These are phyloP conservation scores for Bolboschoenus planiculmis DNA, from an alignment of 176 grass and related monocot genomes.

Conservation along the genomic window DNA sequence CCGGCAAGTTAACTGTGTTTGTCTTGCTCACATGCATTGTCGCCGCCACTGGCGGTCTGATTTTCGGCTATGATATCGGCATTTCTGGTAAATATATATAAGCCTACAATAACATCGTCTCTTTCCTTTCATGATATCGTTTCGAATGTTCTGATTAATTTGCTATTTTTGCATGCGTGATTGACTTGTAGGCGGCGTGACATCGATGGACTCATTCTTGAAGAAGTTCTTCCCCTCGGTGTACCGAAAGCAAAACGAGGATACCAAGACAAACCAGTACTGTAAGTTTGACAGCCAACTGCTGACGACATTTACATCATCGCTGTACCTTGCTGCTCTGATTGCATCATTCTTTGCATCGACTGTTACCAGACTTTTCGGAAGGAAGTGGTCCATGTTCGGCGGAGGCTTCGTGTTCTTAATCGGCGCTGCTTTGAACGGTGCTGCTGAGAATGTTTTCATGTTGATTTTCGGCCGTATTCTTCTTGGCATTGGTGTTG, in stretches of 20 bases:
- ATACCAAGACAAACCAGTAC: constrained; percentile 30
- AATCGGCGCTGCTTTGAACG: constrained; percentile 35
- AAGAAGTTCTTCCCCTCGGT: constrained; percentile 35
- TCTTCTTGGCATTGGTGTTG: constrained; percentile 45
- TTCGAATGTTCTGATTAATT: background rate
- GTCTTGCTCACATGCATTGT: constrained; percentile 28
- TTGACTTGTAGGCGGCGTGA: constrained; percentile 28
- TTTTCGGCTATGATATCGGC: constrained; percentile 35
- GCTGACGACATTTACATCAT: constrained; percentile 39
- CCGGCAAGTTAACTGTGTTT: constrained; percentile 29
- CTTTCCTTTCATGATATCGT: background rate
- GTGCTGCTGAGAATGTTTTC: constrained; percentile 22
- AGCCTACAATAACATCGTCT: background rate
- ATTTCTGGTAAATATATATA: constrained; percentile 18
- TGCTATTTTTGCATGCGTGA: background rate
- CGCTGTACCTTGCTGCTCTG: constrained; percentile 42
- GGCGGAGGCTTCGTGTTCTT: constrained; percentile 36
- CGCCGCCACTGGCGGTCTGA: constrained; percentile 28
- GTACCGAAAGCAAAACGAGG: constrained; percentile 23
- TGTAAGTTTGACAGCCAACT: constrained; percentile 49
- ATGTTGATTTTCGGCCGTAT: constrained; percentile 49
- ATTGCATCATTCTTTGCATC: constrained; percentile 38
- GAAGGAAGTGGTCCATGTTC: constrained; percentile 48
- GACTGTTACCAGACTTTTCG: constrained; percentile 26
- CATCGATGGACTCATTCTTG: constrained; percentile 30